Base-by-base conservation (phyloP, 2,329 filamentous ascomycete genomes). In the Monosporascus sp. region DNA sequence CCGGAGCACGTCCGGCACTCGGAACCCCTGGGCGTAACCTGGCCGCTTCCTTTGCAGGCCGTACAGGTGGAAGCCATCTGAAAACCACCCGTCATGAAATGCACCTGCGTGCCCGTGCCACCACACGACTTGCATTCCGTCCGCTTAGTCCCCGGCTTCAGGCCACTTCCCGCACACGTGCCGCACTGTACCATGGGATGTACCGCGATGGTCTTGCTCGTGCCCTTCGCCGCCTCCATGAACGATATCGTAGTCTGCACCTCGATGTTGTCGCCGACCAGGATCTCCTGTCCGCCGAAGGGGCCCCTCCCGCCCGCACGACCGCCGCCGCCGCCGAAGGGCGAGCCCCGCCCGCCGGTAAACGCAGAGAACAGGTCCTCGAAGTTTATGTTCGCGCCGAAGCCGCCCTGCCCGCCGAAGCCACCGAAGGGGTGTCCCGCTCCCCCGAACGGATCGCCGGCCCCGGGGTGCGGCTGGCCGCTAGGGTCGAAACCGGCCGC, bases 211-310 rank as follows among this genome's bases (percentile, higher is more conserved):
- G 91, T 88, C 73, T 96, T 95, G 66, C 79, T 86, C 7, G 88
- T 87, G 37, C 94, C 94, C 72, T 95, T 96, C 9, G 94, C 94
- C 7, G 94, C 91, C 68, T 99, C 94, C 85, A 94, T 89, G 71
- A 99, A 99, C 0, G 88, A 91, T 62, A 99, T 93, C 69, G 84
- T 94, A 49, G 90, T 86, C 72, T 96, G 91, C 24, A 97, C 88
- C 70, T 97, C 93, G 64, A 99, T 96, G 69, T 96, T 91, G 59
- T 97, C 91, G 56, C 94, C 94, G n/a, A 96, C 87, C 61, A 96
- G 69, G 20, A 95, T 84, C 69, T 96, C 87, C 64, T 91, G 76
- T 61, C 78, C 83, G 67, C 78, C 83, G 67, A 94, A 94, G 11
- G 88, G 87, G 52, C 81, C 85, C 38, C 82, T 78, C 37, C 82